Conservation (phyloP, 2,329 filamentous ascomycete species). For the Epichloe sp. region DNA sequence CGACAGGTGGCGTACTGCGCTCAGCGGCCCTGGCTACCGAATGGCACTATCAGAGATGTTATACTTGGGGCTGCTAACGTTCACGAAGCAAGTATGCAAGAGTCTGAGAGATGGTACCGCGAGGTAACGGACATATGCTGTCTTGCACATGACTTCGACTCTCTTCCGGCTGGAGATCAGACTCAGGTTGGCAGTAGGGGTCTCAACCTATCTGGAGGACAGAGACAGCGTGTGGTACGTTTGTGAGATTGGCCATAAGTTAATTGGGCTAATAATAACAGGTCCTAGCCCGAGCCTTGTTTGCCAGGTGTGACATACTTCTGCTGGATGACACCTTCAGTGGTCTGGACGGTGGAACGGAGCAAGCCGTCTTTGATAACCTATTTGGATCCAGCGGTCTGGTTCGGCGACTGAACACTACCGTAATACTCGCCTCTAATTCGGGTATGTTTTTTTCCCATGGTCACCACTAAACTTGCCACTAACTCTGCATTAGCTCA, state of each 20-base stretch:
- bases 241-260: neutral
- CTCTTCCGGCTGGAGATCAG: conserved; percentile 11
- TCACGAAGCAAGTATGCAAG: too few species aligned
- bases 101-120: conserved; percentile 7
- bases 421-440: neutral
- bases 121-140: conserved; percentile 10
- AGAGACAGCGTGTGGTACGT: conserved; percentile 12
- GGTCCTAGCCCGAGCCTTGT: neutral
- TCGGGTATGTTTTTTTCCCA: neutral
- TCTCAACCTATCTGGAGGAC: conserved; percentile 11
- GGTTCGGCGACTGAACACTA: neutral
- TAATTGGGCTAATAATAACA: neutral
- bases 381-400: neutral
- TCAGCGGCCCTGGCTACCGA: conserved; percentile 11
- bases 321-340: neutral
- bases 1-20: conserved; percentile 9
- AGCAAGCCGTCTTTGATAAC: neutral
- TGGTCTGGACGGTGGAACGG: neutral
- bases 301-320: neutral
- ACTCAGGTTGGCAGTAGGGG: conserved; percentile 10
- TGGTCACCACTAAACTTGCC: neutral
- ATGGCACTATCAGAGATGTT: conserved; percentile 9
- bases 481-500: neutral
- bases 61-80: conserved; percentile 7
- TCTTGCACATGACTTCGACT: conserved; percentile 10